Evolutionary conservation across 2,329 filamentous ascomycete species (phyloP), one percentile per base, ranked within the genome.

Genomic region (Cadophora malorum): DNA sequence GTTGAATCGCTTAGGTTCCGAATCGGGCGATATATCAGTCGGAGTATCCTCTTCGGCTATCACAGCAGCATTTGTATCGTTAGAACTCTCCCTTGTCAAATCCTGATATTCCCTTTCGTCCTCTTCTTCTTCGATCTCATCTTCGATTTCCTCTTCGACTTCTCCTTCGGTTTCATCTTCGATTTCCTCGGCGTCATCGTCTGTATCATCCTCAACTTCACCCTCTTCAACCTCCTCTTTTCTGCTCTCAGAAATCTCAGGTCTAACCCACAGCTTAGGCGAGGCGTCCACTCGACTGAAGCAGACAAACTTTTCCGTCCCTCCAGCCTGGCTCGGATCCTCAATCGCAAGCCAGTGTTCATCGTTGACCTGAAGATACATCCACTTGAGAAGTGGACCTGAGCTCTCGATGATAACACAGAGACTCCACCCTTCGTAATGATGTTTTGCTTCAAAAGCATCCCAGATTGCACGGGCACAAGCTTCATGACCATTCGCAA

Each of bases 321-420:
- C 52, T 33, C 25, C 28, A n/a, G 14, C 28, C 14, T 55, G 52
- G 6, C 4, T 1, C 1, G 52, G 52, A 14, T 55, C 28, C 28
- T 55, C 52, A 33, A 28, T 33, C 28, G 52, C 52, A 55, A 55
- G 4, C 52, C 52, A 31, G 28, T 33, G 28, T 25, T 55, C 2
- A 31, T 55, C 28, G 33, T 55, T 55, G 28, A 55, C 52, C 33
- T 55, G 14, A 19, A 55, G 52, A 14, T 55, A 55, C 52, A 55
- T 55, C 52, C 52, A 55, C 16, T 55, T 31, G 52, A 55, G 52
- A 14, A 55, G 14, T 33, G 52, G 28, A 3, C 25, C 52, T 33
- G 28, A 55, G 5, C 12, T 9, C 52, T 55, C 52, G 28, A 55
- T 19, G 28, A 55, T 9, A 25, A 55, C 33, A 55, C 52, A 55